Percentiles rank a stretch among this genome's conserved stretches.
These are phyloP conservation scores for Hypoxylon sp. DNA, from an alignment of 2,329 filamentous ascomycete species.

Conservation along the genomic window DNA sequence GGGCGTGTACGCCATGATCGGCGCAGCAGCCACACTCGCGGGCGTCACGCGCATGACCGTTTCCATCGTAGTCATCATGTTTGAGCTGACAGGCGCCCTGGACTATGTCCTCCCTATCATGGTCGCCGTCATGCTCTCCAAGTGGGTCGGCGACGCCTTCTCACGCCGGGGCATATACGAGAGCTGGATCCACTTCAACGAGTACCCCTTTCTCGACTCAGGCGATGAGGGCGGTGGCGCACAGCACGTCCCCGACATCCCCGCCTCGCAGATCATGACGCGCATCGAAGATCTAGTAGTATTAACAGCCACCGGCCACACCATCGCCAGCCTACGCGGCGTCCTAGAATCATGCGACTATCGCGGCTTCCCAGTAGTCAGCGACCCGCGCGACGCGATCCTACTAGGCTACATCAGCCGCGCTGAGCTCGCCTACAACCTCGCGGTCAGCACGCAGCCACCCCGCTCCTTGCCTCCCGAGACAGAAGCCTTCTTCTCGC, in stretches of 20 bases:
- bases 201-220: constrained; percentile 95
- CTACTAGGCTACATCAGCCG: constrained; percentile 95
- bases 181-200: constrained; percentile 96
- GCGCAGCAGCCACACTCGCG: constrained; percentile 92
- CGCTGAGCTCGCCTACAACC: constrained; percentile 87
- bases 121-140: constrained; percentile 98
- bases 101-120: constrained; percentile 98
- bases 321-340: constrained; percentile 79
- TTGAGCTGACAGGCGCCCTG: constrained; percentile 95
- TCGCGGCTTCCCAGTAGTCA: constrained; percentile 93
- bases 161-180: constrained; percentile 96
- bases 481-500: constrained; percentile 86
- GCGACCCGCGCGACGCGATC: constrained; percentile 80
- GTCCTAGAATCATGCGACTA: constrained; percentile 82
- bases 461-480: constrained; percentile 74
- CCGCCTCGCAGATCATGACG: constrained; percentile 92
- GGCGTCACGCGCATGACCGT: constrained; percentile 97
- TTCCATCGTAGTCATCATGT: constrained; percentile 99
- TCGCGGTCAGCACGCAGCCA: constrained; percentile 72
- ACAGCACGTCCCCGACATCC: constrained; percentile 79
- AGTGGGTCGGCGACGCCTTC: constrained; percentile 98
- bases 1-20: constrained; percentile 96
- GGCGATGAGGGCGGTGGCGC: constrained; percentile 75
- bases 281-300: constrained; percentile 90
- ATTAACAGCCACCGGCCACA: constrained; percentile 89